Evolutionary conservation across 2,329 filamentous ascomycete species (phyloP).

Genomic region (Cercospora beticola): DNA sequence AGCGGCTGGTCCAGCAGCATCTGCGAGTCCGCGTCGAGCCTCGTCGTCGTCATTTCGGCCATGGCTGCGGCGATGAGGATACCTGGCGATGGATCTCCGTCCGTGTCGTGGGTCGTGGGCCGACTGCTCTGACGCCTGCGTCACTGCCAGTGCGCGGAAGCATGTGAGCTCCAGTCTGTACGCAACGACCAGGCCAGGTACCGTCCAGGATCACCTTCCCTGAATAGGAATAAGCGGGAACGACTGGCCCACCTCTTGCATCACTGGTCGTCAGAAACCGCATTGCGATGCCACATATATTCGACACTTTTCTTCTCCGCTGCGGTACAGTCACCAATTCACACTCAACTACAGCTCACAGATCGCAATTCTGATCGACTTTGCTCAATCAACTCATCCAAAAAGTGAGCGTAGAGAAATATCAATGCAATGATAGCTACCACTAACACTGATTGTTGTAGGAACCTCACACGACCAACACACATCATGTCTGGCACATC

Average conservation of each 20-base stretch:
- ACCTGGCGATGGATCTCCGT: conserved; percentile 1
- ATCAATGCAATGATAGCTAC: not conserved
- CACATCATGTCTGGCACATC: conserved; percentile 38
- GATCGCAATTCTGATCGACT: not conserved
- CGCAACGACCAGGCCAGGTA: not conserved
- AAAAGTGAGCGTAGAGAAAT: not conserved
- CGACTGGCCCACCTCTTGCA: conserved; percentile 3
- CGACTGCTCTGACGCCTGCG: not conserved
- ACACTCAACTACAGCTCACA: not conserved
- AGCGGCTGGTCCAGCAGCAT: conserved; percentile 88
- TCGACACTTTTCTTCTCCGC: conserved; percentile 7
- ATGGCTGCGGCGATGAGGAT: conserved; percentile 31
- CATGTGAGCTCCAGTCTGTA: not conserved
- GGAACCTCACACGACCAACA: conserved; percentile 6
- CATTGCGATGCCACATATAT: conserved; percentile 3
- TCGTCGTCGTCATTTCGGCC: conserved; percentile 57
- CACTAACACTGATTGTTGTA: not conserved
- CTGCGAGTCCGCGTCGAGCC: conserved; percentile 72
- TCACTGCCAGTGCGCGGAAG: not conserved
- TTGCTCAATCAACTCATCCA: not conserved
- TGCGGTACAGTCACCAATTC: not conserved
- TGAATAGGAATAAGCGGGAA: not conserved
- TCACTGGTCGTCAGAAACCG: conserved; percentile 5
- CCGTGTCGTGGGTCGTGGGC: not conserved
- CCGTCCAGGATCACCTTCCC: not conserved